A percentile compares a stretch with the other conserved stretches of the same genome.
phyloP scores from a whole-genome alignment of 495 filamentous ascomycete genomes.

The Thermothielavioides terrestris region DNA sequence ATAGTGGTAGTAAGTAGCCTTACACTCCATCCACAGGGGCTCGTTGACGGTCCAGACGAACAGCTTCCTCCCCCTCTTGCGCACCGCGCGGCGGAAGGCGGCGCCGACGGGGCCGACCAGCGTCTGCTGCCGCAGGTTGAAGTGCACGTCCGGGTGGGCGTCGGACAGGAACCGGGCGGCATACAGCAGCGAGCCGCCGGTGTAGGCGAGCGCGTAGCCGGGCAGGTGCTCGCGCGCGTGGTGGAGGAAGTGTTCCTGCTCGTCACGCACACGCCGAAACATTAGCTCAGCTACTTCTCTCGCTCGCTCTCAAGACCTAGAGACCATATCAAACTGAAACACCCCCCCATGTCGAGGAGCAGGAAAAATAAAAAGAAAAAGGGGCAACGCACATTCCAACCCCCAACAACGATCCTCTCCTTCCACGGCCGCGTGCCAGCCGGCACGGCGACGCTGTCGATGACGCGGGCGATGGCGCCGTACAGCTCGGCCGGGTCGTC shows the following conservation, averaged over 20 bases:
- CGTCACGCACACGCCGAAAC: background rate
- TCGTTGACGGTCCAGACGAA: conserved; percentile 84
- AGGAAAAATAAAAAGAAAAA: background rate
- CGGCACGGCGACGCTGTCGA: conserved; percentile 41
- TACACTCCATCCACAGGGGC: conserved; percentile 32
- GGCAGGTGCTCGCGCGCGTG: conserved; percentile 54
- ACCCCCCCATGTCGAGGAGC: background rate
- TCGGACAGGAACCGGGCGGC: conserved; percentile 55
- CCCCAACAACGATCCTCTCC: conserved; percentile 64
- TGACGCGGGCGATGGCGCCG: conserved; percentile 50
- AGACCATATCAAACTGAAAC: no score
- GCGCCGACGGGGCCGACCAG: conserved; percentile 56
- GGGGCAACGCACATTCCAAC: conserved; percentile 58
- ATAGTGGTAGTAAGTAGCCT: no score
- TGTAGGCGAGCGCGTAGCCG: conserved; percentile 57
- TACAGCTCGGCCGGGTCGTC: conserved; percentile 67
- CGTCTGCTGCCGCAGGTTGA: conserved; percentile 62
- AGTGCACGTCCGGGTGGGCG: conserved; percentile 49
- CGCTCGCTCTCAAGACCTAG: no score
- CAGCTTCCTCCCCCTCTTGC: conserved; percentile 46
- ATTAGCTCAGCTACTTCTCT: background rate
- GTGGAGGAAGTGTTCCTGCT: conserved; percentile 53
- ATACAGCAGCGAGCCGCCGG: conserved; percentile 61
- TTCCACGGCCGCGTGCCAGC: conserved; percentile 48
- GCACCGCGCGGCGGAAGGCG: conserved; percentile 54